phyloP scores from a whole-genome alignment of 2,329 filamentous ascomycete species.

The Ascochyta koolunga region DNA sequence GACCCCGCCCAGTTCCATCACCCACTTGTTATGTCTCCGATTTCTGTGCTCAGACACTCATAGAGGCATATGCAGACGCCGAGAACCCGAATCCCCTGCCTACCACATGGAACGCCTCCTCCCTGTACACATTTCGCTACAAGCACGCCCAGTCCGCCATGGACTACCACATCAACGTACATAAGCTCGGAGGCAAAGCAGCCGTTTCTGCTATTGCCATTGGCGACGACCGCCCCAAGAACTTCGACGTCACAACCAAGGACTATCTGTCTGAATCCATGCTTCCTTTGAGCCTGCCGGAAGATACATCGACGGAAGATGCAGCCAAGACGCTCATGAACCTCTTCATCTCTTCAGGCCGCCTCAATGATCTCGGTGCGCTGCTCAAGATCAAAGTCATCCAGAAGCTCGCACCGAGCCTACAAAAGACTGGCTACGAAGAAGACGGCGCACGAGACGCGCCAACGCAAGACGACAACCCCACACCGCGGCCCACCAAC shows the following conservation, averaged over 20 bases:
- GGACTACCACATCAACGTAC: constrained; percentile 81
- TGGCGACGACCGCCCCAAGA: constrained; percentile 79
- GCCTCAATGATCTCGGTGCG: constrained; percentile 70
- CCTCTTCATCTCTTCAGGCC: constrained; percentile 75
- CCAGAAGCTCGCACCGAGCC: constrained; percentile 78
- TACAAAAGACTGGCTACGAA: constrained; percentile 80
- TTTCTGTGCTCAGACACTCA: constrained; percentile 30
- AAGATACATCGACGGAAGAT: constrained; percentile 55
- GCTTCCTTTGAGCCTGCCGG: constrained; percentile 58
- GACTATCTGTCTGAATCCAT: constrained; percentile 75
- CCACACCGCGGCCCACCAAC: constrained; percentile 11
- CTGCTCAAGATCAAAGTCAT: constrained; percentile 80
- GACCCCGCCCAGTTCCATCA: not conserved
- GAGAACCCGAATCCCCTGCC: constrained; percentile 69
- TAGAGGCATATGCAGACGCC: constrained; percentile 63
- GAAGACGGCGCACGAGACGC: constrained; percentile 48
- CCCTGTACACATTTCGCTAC: constrained; percentile 81
- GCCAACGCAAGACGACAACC: constrained; percentile 41
- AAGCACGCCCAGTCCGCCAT: constrained; percentile 83
- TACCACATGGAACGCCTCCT: constrained; percentile 77
- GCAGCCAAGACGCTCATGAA: constrained; percentile 54
- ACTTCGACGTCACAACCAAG: constrained; percentile 74
- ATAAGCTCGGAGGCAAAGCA: constrained; percentile 81
- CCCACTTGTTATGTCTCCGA: constrained; percentile 10
- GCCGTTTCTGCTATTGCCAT: constrained; percentile 80